phyloP scores from a whole-genome alignment of 2,329 filamentous ascomycete species.

The Colletotrichum shisoi region DNA sequence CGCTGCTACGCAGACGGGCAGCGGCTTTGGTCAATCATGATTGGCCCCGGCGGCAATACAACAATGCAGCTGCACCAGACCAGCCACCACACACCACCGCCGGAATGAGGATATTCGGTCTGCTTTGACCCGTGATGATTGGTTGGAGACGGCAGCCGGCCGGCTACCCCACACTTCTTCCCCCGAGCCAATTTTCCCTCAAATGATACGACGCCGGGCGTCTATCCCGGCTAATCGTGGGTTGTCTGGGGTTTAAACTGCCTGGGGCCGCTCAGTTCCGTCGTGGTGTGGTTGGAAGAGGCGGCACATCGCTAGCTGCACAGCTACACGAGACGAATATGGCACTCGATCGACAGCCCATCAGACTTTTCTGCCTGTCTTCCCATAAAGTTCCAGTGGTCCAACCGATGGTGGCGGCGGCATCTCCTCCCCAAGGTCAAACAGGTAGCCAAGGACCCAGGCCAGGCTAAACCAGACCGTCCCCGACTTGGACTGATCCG shows the following conservation, averaged over 20 bases:
- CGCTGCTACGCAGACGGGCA: conserved; percentile 40
- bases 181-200: conserved; percentile 34
- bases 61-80: conserved; percentile 15
- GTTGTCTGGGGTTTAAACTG: conserved; percentile 37
- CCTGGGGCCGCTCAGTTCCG: conserved; percentile 2
- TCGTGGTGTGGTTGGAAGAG: background rate
- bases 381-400: background rate
- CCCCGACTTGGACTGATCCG: background rate
- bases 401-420: background rate
- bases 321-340: background rate
- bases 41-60: conserved; percentile 28
- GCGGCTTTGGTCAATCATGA: conserved; percentile 24
- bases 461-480: conserved; percentile 4
- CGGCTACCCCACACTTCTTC: conserved; percentile 32
- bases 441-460: conserved; percentile 5
- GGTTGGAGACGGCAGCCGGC: conserved; percentile 24
- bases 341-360: background rate
- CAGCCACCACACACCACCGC: conserved; percentile 12
- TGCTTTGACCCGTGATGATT: conserved; percentile 35
- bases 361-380: conserved; percentile 2
- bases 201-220: conserved; percentile 31
- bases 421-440: background rate
- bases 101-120: conserved; percentile 26
- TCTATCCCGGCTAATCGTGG: conserved; percentile 23
- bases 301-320: conserved; percentile 16